phyloP scores from a whole-genome alignment of 2,329 filamentous ascomycete species.

The Verticillium zaregamsianum region DNA sequence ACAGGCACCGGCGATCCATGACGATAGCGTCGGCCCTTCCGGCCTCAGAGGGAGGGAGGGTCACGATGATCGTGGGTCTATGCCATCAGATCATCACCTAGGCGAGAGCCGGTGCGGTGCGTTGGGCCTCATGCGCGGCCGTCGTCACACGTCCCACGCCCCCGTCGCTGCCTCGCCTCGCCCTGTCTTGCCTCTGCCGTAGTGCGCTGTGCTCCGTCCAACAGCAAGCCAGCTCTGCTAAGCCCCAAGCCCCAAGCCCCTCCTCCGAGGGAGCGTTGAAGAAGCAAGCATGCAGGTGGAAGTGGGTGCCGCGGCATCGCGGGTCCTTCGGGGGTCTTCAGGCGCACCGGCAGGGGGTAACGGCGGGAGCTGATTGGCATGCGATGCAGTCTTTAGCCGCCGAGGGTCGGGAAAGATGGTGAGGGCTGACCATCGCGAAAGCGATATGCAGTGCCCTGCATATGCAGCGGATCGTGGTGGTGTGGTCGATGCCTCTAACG shows the following conservation, averaged over 20 bases:
- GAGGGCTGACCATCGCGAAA: background rate
- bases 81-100: background rate
- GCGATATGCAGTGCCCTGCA: slow-evolving; percentile 1
- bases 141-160: background rate
- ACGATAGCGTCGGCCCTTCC: background rate
- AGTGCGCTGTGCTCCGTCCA: too few species aligned
- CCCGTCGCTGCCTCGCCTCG: background rate
- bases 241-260: background rate
- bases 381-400: background rate
- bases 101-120: background rate
- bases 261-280: background rate
- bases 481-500: background rate
- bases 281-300: background rate
- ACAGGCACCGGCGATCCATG: background rate
- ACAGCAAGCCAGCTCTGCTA: background rate
- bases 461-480: slow-evolving; percentile 1
- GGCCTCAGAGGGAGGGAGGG: background rate
- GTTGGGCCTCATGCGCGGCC: background rate
- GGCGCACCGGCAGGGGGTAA: background rate
- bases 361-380: background rate
- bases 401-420: background rate
- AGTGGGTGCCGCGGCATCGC: slow-evolving; percentile 3
- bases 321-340: background rate
- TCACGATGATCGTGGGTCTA: background rate
- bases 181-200: background rate